A percentile compares a stretch with the other conserved stretches of the same genome.
Evolutionary conservation across 768 basidiomycete species (phyloP).

Genomic region (Lactifluus piperatus): DNA sequence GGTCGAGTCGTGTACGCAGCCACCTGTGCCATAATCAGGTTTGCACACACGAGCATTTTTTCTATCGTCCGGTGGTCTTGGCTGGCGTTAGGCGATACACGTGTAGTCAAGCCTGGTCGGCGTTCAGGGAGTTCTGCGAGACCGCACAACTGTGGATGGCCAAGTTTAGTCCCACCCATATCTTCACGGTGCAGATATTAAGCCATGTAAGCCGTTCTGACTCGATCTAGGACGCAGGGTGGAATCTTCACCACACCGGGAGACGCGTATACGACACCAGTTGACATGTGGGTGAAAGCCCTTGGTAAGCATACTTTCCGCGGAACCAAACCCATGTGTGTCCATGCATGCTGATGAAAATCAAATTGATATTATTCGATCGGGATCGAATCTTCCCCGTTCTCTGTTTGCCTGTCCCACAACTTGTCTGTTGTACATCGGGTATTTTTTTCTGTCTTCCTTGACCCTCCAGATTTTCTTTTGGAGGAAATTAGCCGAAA

Average conservation of each 20-base stretch:
- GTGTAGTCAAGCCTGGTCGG: background rate
- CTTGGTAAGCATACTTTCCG: constrained; percentile 49
- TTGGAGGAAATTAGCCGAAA: constrained; percentile 65
- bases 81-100: background rate
- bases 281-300: constrained; percentile 87
- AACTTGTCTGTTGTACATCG: background rate
- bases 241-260: constrained; percentile 83
- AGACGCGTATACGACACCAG: constrained; percentile 79
- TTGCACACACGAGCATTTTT: background rate
- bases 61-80: constrained; percentile 2
- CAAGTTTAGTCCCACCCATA: background rate
- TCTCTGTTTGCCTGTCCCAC: background rate
- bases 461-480: constrained; percentile 46
- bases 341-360: constrained; percentile 39
- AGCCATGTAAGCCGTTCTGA: background rate
- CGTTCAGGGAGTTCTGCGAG: constrained; percentile 1
- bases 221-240: constrained; percentile 57
- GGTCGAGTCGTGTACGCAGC: background rate
- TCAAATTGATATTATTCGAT: constrained; percentile 40
- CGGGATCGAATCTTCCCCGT: constrained; percentile 11
- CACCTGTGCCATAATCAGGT: background rate
- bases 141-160: background rate
- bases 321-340: constrained; percentile 17
- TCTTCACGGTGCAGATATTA: background rate
- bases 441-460: background rate